Evolutionary conservation across 306 rosid genomes (phyloP).

Genomic region (Corylus heterophylla): DNA sequence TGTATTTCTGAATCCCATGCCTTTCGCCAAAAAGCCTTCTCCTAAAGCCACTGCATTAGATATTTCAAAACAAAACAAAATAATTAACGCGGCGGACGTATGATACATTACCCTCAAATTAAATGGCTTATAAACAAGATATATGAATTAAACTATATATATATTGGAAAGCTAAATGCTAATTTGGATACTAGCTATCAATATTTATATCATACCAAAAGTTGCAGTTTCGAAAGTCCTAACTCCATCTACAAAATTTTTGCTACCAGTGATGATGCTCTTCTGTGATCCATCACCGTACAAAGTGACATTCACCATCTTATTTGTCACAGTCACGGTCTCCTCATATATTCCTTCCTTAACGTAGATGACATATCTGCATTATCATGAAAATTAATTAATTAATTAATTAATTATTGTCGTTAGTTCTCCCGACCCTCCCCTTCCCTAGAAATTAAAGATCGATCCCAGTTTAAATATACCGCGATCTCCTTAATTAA

Average conservation of each 20-base stretch:
- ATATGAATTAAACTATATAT: too few species aligned
- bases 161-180: not conserved
- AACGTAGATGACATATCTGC: slow-evolving; percentile 74
- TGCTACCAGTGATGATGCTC: slow-evolving; percentile 70
- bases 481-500: too few species aligned
- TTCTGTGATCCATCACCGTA: slow-evolving; percentile 95
- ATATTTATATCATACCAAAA: slow-evolving; percentile 48
- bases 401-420: not conserved
- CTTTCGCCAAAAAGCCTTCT: slow-evolving; percentile 66
- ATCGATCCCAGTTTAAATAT: too few species aligned
- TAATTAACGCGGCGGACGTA: too few species aligned
- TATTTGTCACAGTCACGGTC: slow-evolving; percentile 52
- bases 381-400: not conserved
- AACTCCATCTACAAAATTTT: slow-evolving; percentile 66
- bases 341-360: slow-evolving; percentile 80
- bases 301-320: slow-evolving; percentile 66
- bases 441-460: too few species aligned
- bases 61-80: not conserved
- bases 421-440: too few species aligned
- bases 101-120: too few species aligned
- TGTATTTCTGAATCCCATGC: slow-evolving; percentile 87
- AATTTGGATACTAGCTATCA: not conserved
- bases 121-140: too few species aligned
- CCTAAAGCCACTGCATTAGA: slow-evolving; percentile 67
- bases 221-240: slow-evolving; percentile 68